Conservation (phyloP, 2,329 filamentous ascomycete species). For the Mariannaea sp. region DNA sequence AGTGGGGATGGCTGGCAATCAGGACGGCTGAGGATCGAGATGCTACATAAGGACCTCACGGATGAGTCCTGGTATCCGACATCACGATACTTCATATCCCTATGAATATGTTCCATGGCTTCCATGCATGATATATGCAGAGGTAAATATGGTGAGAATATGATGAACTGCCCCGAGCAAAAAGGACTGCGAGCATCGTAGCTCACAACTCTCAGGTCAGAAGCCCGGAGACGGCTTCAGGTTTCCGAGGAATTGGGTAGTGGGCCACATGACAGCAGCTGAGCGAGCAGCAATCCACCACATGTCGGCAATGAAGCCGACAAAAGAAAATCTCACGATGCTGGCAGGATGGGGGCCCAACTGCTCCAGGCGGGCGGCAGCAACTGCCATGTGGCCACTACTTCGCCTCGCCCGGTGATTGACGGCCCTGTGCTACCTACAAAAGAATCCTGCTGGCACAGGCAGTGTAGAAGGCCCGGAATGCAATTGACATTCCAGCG, state of each 20-base stretch:
- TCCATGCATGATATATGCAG: not conserved
- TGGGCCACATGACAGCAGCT: not conserved
- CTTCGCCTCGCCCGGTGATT: not conserved
- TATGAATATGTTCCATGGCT: not conserved
- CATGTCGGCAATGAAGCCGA: not conserved
- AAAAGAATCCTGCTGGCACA: not conserved
- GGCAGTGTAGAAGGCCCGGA: not conserved
- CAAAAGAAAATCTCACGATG: constrained; percentile 1
- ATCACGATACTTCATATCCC: not conserved
- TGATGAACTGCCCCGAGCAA: not conserved
- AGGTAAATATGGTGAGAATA: not conserved
- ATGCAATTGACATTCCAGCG: constrained; percentile 31
- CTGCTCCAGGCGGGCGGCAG: not conserved
- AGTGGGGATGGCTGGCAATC: too few relatives aligned
- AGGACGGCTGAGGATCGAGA: too few relatives aligned
- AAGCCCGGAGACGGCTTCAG: too few relatives aligned
- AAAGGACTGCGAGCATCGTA: not conserved
- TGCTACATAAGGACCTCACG: too few relatives aligned
- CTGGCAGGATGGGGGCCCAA: not conserved
- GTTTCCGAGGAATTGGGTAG: constrained; percentile 10
- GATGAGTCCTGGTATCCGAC: not conserved
- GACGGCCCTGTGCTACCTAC: not conserved
- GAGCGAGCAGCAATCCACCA: not conserved
- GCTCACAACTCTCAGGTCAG: not conserved
- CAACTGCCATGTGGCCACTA: not conserved